Evolutionary conservation across 495 filamentous ascomycete species (phyloP).

Genomic region (Annulohypoxylon moriforme): DNA sequence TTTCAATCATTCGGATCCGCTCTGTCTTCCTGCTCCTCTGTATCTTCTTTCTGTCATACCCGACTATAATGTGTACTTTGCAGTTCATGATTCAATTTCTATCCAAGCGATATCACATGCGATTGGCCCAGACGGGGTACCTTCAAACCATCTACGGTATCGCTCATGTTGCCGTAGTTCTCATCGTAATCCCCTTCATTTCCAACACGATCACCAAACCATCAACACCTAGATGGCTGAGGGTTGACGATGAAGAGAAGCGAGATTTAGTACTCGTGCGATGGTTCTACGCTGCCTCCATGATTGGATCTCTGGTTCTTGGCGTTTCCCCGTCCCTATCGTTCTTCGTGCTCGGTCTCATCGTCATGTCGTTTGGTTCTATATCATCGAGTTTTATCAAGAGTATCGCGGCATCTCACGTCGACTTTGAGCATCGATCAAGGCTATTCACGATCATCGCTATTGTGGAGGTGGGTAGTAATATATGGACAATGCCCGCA

Average conservation of each 20-base stretch:
- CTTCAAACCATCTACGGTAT: conserved; percentile 48
- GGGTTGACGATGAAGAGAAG: conserved; percentile 34
- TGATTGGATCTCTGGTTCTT: conserved; percentile 42
- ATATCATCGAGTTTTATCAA: conserved; percentile 45
- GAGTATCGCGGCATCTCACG: conserved; percentile 41
- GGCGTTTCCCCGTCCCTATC: conserved; percentile 41
- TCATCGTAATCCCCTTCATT: conserved; percentile 42
- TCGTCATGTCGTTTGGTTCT: conserved; percentile 46
- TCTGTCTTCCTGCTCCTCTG: conserved; percentile 41
- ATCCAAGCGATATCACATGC: conserved; percentile 47
- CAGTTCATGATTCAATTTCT: conserved; percentile 48
- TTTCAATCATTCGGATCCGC: conserved; percentile 32
- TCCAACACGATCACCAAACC: conserved; percentile 32
- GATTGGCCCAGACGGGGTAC: conserved; percentile 44
- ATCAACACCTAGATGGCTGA: conserved; percentile 30
- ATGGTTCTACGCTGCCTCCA: conserved; percentile 36
- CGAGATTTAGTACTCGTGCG: conserved; percentile 44
- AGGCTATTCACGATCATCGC: conserved; percentile 45
- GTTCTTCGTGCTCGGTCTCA: conserved; percentile 42
- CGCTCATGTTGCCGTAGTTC: conserved; percentile 40
- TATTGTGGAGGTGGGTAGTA: conserved; percentile 40
- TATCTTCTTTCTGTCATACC: conserved; percentile 41
- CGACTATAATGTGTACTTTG: conserved; percentile 39
- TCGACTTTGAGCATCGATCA: conserved; percentile 42
- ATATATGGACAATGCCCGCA: conserved; percentile 43